phyloP scores from a whole-genome alignment of 2,329 filamentous ascomycete genomes.

The Fusarium verticillioides region DNA sequence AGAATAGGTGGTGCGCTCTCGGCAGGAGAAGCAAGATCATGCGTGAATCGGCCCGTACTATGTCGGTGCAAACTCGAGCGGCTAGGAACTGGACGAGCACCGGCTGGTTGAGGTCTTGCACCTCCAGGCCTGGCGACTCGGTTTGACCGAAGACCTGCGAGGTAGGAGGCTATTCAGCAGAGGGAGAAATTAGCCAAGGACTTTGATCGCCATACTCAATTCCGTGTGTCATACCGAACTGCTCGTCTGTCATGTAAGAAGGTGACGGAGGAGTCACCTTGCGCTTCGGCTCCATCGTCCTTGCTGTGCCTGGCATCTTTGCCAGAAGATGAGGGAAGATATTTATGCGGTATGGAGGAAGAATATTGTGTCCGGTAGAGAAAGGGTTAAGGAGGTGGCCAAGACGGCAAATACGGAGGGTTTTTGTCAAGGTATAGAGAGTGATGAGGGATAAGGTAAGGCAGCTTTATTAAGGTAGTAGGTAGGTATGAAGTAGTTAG shows the following conservation, averaged over 20 bases:
- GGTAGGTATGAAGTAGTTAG: constrained; percentile 1
- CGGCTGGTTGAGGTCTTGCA: constrained; percentile 70
- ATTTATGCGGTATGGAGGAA: constrained; percentile 28
- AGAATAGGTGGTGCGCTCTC: constrained; percentile 39
- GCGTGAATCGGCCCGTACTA: constrained; percentile 47
- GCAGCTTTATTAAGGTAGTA: constrained; percentile 9
- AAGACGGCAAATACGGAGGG: constrained; percentile 8
- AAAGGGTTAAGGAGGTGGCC: not conserved
- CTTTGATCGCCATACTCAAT: constrained; percentile 4
- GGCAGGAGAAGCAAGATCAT: constrained; percentile 46
- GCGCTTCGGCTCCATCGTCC: constrained; percentile 52
- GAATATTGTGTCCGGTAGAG: constrained; percentile 34
- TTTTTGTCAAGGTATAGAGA: constrained; percentile 6
- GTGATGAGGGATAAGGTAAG: not conserved
- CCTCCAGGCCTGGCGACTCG: constrained; percentile 75
- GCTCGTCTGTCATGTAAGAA: constrained; percentile 73
- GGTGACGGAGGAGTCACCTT: constrained; percentile 71
- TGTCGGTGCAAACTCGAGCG: constrained; percentile 42
- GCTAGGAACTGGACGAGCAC: constrained; percentile 47
- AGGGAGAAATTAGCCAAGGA: constrained; percentile 34
- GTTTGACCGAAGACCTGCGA: constrained; percentile 76
- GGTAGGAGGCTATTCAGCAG: constrained; percentile 69
- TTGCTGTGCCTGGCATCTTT: constrained; percentile 49
- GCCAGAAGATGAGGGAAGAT: constrained; percentile 23
- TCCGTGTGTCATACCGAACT: constrained; percentile 65